phyloP scores from a whole-genome alignment of 1,139 yeast genomes.

The Debaryomyces coudertii region DNA sequence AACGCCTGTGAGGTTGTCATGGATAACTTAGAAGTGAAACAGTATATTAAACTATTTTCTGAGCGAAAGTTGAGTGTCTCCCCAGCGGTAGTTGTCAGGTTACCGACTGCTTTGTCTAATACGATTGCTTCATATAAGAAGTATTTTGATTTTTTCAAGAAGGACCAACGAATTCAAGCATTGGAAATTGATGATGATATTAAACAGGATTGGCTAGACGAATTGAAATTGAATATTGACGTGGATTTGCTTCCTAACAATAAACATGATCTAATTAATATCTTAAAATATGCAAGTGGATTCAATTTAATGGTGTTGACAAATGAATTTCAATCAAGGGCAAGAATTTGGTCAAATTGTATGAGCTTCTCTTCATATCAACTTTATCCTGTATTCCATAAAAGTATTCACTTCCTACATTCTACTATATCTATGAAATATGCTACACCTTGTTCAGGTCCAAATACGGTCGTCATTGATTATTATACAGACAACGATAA shows the following conservation, averaged over 20 bases:
- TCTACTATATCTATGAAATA: constrained; percentile 83
- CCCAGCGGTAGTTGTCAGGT: constrained; percentile 70
- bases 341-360: constrained; percentile 46
- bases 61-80: constrained; percentile 66
- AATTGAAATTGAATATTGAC: constrained; percentile 32
- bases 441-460: constrained; percentile 93
- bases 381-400: constrained; percentile 61
- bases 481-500: constrained; percentile 91
- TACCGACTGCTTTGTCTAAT: constrained; percentile 62
- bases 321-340: constrained; percentile 35
- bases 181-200: constrained; percentile 26
- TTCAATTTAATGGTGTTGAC: constrained; percentile 31
- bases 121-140: constrained; percentile 58
- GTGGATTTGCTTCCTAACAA: constrained; percentile 37
- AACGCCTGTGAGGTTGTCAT: constrained; percentile 21
- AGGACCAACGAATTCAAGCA: constrained; percentile 26
- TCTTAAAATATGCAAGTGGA: constrained; percentile 40
- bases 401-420: constrained; percentile 73
- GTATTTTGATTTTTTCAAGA: constrained; percentile 37
- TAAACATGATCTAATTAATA: constrained; percentile 40
- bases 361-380: constrained; percentile 44
- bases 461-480: constrained; percentile 78
- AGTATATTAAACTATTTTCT: constrained; percentile 54
- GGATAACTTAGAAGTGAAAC: constrained; percentile 39
- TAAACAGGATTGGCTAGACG: constrained; percentile 27